phyloP scores from a whole-genome alignment of 2,329 filamentous ascomycete species.

The Ceratocystis papillata region DNA sequence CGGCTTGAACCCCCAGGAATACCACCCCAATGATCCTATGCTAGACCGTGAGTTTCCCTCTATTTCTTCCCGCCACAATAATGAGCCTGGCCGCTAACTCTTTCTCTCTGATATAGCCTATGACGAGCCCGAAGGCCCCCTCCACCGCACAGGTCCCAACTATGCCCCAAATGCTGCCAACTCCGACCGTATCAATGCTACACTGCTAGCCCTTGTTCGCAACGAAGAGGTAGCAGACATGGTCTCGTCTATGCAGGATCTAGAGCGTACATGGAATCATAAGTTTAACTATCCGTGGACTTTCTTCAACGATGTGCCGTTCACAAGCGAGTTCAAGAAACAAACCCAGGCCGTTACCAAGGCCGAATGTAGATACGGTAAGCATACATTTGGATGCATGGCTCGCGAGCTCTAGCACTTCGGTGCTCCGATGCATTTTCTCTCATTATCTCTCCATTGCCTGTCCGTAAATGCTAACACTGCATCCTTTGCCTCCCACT shows the following conservation, averaged over 20 bases:
- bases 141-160: slow-evolving; percentile 62
- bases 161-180: slow-evolving; percentile 67
- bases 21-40: slow-evolving; percentile 71
- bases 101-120: slow-evolving; percentile 48
- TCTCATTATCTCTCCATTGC: background rate
- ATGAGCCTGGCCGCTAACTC: slow-evolving; percentile 8
- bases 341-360: slow-evolving; percentile 73
- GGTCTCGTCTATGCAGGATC: slow-evolving; percentile 76
- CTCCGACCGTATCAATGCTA: slow-evolving; percentile 82
- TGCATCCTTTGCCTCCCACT: slow-evolving; percentile 18
- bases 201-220: slow-evolving; percentile 78
- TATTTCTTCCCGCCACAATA: background rate
- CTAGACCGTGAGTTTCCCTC: slow-evolving; percentile 58
- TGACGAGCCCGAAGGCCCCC: slow-evolving; percentile 65
- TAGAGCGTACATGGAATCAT: slow-evolving; percentile 91
- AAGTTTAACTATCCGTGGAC: slow-evolving; percentile 99
- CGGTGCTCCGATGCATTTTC: background rate
- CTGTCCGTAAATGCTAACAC: slow-evolving; percentile 21
- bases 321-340: slow-evolving; percentile 84
- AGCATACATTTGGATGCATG: slow-evolving; percentile 24
- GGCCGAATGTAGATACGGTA: slow-evolving; percentile 77
- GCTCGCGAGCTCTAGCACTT: background rate
- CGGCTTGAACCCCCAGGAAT: slow-evolving; percentile 32
- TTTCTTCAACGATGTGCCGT: slow-evolving; percentile 94
- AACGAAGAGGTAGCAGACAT: slow-evolving; percentile 81